phyloP scores from a whole-genome alignment of 192 early-diverging fungal genomes.

The Pecoramyces ruminantium region DNA sequence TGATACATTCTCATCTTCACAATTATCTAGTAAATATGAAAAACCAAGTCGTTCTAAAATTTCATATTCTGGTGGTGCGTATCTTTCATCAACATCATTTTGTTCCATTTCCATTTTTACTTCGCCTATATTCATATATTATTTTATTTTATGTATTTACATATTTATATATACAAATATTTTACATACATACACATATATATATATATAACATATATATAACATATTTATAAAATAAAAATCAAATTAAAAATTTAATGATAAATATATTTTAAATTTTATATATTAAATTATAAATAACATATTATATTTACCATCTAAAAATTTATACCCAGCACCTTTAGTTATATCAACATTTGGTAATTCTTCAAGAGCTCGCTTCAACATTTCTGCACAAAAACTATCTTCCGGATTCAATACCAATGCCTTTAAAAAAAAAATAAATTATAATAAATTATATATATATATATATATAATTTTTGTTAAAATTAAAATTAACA shows the following conservation, averaged over 20 bases:
- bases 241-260: no score
- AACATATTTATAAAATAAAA: no score
- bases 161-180: no score
- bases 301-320: neutral
- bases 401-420: conserved; percentile 14
- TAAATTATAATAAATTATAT: no score
- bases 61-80: neutral
- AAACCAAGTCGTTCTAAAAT: neutral
- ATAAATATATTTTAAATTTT: no score
- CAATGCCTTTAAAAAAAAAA: conserved; percentile 6
- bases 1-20: neutral
- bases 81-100: neutral
- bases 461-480: no score
- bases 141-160: neutral
- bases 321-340: neutral
- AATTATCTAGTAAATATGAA: neutral
- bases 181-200: no score
- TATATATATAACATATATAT: no score
- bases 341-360: neutral
- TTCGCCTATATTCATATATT: neutral
- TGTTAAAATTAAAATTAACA: no score
- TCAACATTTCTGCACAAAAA: conserved; percentile 16
- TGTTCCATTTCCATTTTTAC: neutral
- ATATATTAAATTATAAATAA: no score
- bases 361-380: conserved; percentile 14